Evolutionary conservation across 768 basidiomycete genomes (phyloP).

Genomic region (Leucosporidium creatinivorum): DNA sequence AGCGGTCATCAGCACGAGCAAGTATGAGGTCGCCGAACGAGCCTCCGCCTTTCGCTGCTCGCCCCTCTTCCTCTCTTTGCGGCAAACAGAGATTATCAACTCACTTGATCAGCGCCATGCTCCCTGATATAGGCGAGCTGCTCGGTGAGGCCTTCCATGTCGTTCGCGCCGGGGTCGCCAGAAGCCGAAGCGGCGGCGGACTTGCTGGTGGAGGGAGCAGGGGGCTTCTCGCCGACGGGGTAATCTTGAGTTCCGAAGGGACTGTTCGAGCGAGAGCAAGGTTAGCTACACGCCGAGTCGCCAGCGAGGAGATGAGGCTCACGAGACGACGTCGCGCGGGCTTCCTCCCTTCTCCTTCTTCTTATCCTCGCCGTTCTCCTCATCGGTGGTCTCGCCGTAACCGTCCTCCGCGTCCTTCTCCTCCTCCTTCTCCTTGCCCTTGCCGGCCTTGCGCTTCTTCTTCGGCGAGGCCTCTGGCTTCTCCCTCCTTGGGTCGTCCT

Average conservation of each 20-base stretch:
- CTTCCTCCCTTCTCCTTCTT: background rate
- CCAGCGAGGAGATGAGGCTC: too few relatives aligned
- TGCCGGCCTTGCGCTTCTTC: background rate
- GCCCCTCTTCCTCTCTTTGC: too few relatives aligned
- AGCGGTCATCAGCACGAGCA: too few relatives aligned
- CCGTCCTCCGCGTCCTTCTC: background rate
- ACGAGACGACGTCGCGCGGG: too few relatives aligned
- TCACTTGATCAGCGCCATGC: too few relatives aligned
- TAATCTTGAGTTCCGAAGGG: background rate
- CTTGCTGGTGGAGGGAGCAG: background rate
- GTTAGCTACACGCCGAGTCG: too few relatives aligned
- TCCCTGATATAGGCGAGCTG: background rate
- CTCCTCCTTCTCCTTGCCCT: background rate
- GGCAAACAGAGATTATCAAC: too few relatives aligned
- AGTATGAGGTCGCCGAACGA: too few relatives aligned
- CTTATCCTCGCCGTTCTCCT: background rate
- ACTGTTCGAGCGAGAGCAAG: too few relatives aligned
- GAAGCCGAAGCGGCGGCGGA: background rate
- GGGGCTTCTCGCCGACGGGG: background rate
- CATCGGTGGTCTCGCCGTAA: background rate
- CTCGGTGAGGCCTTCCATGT: background rate
- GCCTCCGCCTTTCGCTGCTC: too few relatives aligned
- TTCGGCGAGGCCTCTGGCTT: background rate
- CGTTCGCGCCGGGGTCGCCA: background rate
- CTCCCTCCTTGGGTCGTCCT: background rate